Conservation (phyloP, 2,329 filamentous ascomycete species). For the Trichophyton mentagrophytes region DNA sequence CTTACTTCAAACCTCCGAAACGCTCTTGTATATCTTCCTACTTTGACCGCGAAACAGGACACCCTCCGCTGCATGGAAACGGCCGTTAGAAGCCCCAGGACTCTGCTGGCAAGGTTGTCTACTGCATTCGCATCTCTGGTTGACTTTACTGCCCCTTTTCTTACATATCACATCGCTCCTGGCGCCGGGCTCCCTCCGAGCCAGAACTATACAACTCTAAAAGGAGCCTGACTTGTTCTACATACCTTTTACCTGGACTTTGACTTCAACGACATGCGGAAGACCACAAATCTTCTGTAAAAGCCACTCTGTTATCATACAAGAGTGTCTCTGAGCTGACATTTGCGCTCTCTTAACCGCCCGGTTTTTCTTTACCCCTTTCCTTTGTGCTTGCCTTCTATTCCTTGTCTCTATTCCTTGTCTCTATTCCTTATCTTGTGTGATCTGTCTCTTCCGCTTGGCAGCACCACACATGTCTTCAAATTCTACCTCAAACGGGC, state of each 20-base stretch:
- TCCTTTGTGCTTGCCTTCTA: too few species aligned
- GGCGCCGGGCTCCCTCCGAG: background rate
- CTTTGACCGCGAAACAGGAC: background rate
- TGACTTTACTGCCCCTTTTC: background rate
- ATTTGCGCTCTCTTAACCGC: background rate
- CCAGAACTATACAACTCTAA: constrained; percentile 1
- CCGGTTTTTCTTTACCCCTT: background rate
- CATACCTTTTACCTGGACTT: background rate
- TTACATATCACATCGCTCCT: background rate
- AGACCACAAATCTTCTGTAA: background rate
- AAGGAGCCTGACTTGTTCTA: background rate
- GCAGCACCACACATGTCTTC: constrained; percentile 8
- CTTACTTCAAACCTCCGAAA: background rate
- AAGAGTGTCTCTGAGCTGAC: background rate
- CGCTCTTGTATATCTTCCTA: background rate
- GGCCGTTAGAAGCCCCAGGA: background rate
- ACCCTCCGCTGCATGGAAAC: background rate
- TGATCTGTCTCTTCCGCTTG: background rate
- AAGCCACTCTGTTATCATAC: background rate
- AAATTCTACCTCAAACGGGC: constrained; percentile 8
- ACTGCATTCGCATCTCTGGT: background rate
- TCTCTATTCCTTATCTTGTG: background rate
- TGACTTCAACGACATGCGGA: background rate
- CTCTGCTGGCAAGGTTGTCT: background rate
- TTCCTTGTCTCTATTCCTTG: background rate